Evolutionary conservation across 2,329 filamentous ascomycete genomes (phyloP), one percentile per base, ranked within the genome.

Genomic region (Nothophaeocryptopus gaeumannii): DNA sequence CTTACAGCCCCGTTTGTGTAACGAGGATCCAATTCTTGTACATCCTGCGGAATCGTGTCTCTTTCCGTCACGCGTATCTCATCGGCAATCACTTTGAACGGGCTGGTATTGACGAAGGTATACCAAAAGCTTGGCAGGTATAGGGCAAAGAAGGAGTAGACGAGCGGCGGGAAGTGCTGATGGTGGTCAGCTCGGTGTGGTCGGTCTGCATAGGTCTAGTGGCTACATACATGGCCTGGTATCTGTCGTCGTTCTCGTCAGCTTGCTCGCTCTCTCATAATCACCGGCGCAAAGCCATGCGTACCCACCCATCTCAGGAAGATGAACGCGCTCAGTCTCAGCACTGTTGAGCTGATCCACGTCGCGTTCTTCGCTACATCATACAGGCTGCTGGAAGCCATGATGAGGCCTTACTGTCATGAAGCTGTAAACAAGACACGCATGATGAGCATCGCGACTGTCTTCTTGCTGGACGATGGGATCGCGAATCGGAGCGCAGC

Each of bases 61-160:
- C 67, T 70, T 2, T 71, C 68, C 14, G 74, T 68, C 14, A 70
- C 61, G 32, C 64, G 61, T 20, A 70, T 49, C 36, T 65, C 62
- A 46, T 69, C 66, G 12, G 65, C 60, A 32, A 70, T 55, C 5
- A 70, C 52, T 13, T 63, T 58, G 45, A 63, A 68, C 1, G 65
- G 59, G 30, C 55, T 54, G 5, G 66, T 67, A 35, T 65, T 56
- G 8, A 43, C 49, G 15, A 62, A 56, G 44, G 55, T 61, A 46
- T 67, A 67, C 50, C 61, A 54, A 54, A 68, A 69, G 11, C 72
- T 69, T 1, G 72, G 65, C 9, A 77, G 56, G 60, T 80, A 79
- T 14, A 77, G 55, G 15, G 66, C 68, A 35, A 77, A 61, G 3
- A 71, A 64, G 2, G 75, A 70, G 42, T 62, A 58, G 31, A 69